These are phyloP conservation scores for Eucalyptus erythrocorys DNA, from an alignment of 345 rosid genomes.

Conservation along the genomic window DNA sequence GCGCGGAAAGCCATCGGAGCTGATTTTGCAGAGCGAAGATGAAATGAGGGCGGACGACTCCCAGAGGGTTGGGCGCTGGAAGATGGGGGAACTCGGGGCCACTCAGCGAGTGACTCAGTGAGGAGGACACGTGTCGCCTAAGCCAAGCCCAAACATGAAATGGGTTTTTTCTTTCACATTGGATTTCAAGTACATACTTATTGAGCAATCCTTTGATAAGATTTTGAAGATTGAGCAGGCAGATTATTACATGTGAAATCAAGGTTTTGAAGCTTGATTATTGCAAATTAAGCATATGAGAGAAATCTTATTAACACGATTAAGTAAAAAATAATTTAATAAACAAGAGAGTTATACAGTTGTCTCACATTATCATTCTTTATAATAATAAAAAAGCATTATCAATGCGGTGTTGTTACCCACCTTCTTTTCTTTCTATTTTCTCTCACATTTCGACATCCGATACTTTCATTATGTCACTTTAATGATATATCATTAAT, in stretches of 20 bases:
- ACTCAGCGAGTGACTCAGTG: not conserved
- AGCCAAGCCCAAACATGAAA: not conserved
- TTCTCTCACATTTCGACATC: not conserved
- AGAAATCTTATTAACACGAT: fast-evolving
- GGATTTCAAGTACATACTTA: not conserved
- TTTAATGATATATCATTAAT: too few species aligned
- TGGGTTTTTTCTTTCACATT: not conserved
- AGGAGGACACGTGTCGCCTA: not conserved
- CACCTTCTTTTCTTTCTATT: not conserved
- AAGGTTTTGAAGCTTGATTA: not conserved
- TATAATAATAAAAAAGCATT: not conserved
- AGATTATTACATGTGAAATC: not conserved
- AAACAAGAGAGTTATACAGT: fast-evolving
- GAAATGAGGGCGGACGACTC: not conserved
- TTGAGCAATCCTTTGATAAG: not conserved
- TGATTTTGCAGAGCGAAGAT: not conserved
- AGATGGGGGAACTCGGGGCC: not conserved
- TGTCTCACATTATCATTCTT: fast-evolving
- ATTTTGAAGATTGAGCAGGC: not conserved
- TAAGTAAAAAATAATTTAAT: not conserved
- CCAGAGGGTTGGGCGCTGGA: not conserved
- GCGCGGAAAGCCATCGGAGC: slow-evolving; percentile 60
- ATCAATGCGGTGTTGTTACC: fast-evolving
- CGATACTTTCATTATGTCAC: not conserved
- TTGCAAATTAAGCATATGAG: not conserved